A percentile compares a stretch with the other conserved stretches of the same genome.
phyloP scores from a whole-genome alignment of 345 rosid species.

The Stellera chamaejasme region DNA sequence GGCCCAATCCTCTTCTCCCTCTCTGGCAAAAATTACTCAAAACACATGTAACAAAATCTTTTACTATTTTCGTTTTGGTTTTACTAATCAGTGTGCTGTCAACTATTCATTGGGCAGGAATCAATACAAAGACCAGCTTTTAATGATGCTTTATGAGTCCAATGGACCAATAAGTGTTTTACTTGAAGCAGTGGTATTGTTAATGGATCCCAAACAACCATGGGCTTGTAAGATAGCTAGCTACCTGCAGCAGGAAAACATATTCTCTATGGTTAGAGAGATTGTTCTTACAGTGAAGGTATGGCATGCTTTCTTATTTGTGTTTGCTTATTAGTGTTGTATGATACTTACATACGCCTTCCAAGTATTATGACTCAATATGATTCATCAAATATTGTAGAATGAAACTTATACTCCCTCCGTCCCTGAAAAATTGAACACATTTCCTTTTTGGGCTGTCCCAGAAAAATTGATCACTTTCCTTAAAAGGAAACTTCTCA shows the following conservation, averaged over 20 bases:
- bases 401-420: too few species aligned
- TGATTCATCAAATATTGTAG: too few species aligned
- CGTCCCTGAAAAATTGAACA: too few species aligned
- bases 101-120: constrained; percentile 33
- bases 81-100: too few species aligned
- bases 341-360: constrained; percentile 10
- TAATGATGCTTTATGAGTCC: constrained; percentile 34
- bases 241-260: constrained; percentile 50
- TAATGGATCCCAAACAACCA: constrained; percentile 78
- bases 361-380: too few species aligned
- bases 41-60: neutral
- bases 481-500: too few species aligned
- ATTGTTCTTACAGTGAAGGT: constrained; percentile 61
- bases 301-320: constrained; percentile 37
- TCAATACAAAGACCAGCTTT: constrained; percentile 51
- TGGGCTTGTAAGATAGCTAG: constrained; percentile 78
- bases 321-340: constrained; percentile 6
- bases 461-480: too few species aligned
- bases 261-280: constrained; percentile 53
- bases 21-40: neutral
- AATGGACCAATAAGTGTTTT: constrained; percentile 38
- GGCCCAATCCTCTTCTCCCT: too few species aligned
- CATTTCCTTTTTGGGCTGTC: too few species aligned
- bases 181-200: constrained; percentile 54
- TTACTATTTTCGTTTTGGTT: neutral